Percentiles rank a stretch among this genome's conserved stretches.
Conservation (phyloP, 2,329 filamentous ascomycete species). For the Elsinoe ampelina region DNA sequence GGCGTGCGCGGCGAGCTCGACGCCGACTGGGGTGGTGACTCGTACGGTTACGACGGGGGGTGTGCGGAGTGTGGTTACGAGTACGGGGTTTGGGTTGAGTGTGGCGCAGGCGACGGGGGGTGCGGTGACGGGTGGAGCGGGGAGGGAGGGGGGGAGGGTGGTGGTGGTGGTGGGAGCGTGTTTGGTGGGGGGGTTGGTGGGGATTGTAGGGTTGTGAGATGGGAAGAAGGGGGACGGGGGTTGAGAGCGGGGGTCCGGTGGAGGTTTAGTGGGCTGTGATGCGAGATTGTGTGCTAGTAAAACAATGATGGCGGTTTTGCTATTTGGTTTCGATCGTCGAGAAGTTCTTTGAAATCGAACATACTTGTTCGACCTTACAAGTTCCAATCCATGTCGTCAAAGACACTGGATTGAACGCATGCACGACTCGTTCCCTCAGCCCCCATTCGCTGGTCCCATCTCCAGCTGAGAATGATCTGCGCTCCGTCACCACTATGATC, state of each 20-base stretch:
- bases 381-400: too few relatives aligned
- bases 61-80: constrained; percentile 18
- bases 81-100: constrained; percentile 24
- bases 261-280: too few relatives aligned
- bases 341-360: too few relatives aligned
- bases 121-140: background rate
- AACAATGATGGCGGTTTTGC: too few relatives aligned
- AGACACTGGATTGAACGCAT: too few relatives aligned
- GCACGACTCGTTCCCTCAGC: background rate
- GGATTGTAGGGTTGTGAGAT: too few relatives aligned
- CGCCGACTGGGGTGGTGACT: constrained; percentile 23
- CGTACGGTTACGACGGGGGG: constrained; percentile 24
- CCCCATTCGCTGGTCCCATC: background rate
- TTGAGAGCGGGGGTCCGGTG: too few relatives aligned
- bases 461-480: background rate
- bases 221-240: too few relatives aligned
- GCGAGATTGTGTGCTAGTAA: too few relatives aligned
- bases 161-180: background rate
- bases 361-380: too few relatives aligned
- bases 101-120: constrained; percentile 22
- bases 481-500: background rate
- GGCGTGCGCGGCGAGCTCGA: constrained; percentile 26
- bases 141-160: background rate
- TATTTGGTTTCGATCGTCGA: too few relatives aligned
- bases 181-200: background rate